A percentile compares a stretch with the other conserved stretches of the same genome.
Conservation (phyloP, 2,329 filamentous ascomycete species). For the Microascus cirrosus region DNA sequence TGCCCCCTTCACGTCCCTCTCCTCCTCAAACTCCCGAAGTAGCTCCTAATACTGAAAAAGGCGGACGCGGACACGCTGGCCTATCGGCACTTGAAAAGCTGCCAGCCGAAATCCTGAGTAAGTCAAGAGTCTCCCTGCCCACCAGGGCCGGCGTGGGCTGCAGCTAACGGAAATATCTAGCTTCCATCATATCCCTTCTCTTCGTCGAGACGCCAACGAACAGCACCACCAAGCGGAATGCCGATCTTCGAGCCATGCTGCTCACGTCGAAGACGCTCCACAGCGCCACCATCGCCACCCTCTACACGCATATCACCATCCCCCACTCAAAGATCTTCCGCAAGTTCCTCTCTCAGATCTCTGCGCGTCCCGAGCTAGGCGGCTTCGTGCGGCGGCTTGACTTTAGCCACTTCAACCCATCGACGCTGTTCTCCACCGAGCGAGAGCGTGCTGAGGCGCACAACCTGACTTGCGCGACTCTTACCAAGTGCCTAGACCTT, state of each 20-base stretch:
- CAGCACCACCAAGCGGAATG: slow-evolving; percentile 63
- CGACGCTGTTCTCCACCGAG: slow-evolving; percentile 63
- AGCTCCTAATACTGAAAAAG: slow-evolving; percentile 6
- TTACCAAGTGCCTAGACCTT: slow-evolving; percentile 59
- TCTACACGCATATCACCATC: slow-evolving; percentile 72
- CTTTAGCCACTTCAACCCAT: slow-evolving; percentile 78
- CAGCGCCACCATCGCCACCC: slow-evolving; percentile 58
- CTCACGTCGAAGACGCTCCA: slow-evolving; percentile 67
- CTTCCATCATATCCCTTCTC: slow-evolving; percentile 62
- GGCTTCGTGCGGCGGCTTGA: slow-evolving; percentile 69
- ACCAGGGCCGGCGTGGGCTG: not conserved
- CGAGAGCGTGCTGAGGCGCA: slow-evolving; percentile 64
- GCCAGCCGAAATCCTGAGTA: slow-evolving; percentile 61
- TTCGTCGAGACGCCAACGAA: slow-evolving; percentile 63
- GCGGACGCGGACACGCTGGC: slow-evolving; percentile 21
- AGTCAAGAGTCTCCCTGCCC: slow-evolving; percentile 19
- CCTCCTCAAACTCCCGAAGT: slow-evolving; percentile 6
- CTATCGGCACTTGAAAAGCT: slow-evolving; percentile 53
- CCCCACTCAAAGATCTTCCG: slow-evolving; percentile 75
- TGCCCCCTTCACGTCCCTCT: slow-evolving; percentile 9
- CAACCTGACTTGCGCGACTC: slow-evolving; percentile 64
- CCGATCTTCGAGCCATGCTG: slow-evolving; percentile 65
- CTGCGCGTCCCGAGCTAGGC: slow-evolving; percentile 55
- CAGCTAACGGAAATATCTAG: slow-evolving; percentile 23
- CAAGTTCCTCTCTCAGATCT: slow-evolving; percentile 64